phyloP scores from a whole-genome alignment of 805 yeast species.

The Myxozyma nipponensis region DNA sequence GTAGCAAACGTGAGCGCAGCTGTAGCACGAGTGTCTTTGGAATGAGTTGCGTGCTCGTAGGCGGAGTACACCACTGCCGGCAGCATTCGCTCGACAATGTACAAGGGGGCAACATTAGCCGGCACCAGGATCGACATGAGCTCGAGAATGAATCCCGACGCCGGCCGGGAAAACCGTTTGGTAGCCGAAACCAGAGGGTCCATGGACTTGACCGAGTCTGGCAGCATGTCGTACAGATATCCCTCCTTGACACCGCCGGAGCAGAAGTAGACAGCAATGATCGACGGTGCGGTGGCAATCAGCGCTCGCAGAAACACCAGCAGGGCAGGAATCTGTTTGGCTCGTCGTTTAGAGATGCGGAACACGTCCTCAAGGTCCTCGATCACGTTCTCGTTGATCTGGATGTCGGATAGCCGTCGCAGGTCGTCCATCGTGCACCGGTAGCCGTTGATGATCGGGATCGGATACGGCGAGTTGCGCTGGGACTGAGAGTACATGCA shows the following conservation, averaged over 20 bases:
- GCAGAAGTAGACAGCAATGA: conserved; percentile 61
- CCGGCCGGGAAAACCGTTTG: conserved; percentile 64
- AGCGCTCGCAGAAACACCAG: conserved; percentile 61
- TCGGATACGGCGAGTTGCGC: conserved; percentile 55
- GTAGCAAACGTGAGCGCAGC: conserved; percentile 71
- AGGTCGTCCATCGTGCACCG: conserved; percentile 55
- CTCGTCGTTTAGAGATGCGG: conserved; percentile 62
- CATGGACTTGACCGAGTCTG: conserved; percentile 54
- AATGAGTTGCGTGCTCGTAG: conserved; percentile 72
- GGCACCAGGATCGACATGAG: conserved; percentile 59
- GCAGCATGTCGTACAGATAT: conserved; percentile 58
- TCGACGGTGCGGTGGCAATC: conserved; percentile 47
- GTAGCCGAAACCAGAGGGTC: conserved; percentile 71
- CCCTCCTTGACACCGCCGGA: conserved; percentile 75
- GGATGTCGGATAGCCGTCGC: conserved; percentile 48
- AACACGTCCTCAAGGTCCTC: conserved; percentile 45
- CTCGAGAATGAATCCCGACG: conserved; percentile 54
- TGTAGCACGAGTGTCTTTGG: conserved; percentile 70
- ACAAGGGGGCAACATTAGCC: conserved; percentile 50
- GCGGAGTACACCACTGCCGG: conserved; percentile 72
- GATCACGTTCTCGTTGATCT: conserved; percentile 34
- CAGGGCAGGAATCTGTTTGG: conserved; percentile 65
- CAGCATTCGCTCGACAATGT: conserved; percentile 55
- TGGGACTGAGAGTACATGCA: conserved; percentile 28
- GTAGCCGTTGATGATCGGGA: conserved; percentile 67